Conservation (phyloP, 2,329 filamentous ascomycete genomes). For the Stemphylium beticola region DNA sequence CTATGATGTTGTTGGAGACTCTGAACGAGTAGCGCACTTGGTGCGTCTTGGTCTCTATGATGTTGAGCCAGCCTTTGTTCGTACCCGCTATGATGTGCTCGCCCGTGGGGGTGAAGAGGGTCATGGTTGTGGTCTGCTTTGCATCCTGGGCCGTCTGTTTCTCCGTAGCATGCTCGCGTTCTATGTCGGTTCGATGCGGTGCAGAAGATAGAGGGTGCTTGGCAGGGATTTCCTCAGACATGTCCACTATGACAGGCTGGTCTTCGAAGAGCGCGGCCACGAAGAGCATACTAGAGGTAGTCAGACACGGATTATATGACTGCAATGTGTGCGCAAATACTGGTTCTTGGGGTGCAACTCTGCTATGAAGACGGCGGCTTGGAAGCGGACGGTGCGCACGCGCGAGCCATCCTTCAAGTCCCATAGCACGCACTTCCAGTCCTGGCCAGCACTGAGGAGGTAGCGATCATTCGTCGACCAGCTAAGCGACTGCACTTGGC, state of each 20-base stretch:
- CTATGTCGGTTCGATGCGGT: conserved; percentile 74
- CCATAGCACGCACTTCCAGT: conserved; percentile 97
- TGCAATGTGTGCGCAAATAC: conserved; percentile 56
- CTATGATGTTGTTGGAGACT: conserved; percentile 85
- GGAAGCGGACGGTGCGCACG: conserved; percentile 85
- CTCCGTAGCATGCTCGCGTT: conserved; percentile 75
- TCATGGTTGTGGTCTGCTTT: conserved; percentile 92
- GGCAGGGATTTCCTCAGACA: conserved; percentile 70
- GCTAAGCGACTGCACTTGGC: conserved; percentile 91
- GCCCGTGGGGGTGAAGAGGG: conserved; percentile 83
- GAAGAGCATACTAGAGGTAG: conserved; percentile 70
- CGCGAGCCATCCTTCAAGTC: conserved; percentile 77
- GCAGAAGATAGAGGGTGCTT: conserved; percentile 82
- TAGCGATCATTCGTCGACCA: conserved; percentile 94
- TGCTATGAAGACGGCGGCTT: conserved; percentile 92
- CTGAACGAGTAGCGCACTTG: conserved; percentile 89
- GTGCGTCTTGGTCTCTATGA: conserved; percentile 82
- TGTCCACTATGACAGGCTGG: conserved; percentile 85
- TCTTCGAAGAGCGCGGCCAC: conserved; percentile 94
- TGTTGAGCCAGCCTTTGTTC: conserved; percentile 94
- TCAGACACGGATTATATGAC: conserved; percentile 8
- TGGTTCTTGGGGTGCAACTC: conserved; percentile 92
- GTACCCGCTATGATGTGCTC: conserved; percentile 92
- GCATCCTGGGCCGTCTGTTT: conserved; percentile 91
- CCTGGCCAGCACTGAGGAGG: conserved; percentile 88